phyloP scores from a whole-genome alignment of 306 rosid species.

The Lathyrus oleraceus region DNA sequence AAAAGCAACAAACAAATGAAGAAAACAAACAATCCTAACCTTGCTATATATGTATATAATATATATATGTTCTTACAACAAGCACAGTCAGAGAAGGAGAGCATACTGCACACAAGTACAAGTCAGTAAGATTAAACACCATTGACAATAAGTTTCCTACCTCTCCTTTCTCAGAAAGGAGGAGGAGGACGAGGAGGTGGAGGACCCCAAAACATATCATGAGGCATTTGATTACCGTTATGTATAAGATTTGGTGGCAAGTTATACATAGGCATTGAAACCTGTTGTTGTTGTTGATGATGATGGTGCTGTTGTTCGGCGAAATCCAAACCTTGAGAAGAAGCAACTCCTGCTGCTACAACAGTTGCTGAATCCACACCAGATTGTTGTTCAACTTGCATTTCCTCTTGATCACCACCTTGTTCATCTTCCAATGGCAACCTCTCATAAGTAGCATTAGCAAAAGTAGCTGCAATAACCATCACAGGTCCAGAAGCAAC shows the following conservation, averaged over 20 bases:
- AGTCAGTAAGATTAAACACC: slow-evolving; percentile 37
- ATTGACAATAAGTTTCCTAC: background rate
- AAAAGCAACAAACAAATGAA: slow-evolving; percentile 35
- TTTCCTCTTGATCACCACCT: slow-evolving; percentile 54
- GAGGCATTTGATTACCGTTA: slow-evolving; percentile 63
- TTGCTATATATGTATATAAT: slow-evolving; percentile 22
- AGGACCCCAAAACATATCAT: slow-evolving; percentile 74
- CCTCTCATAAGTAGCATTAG: slow-evolving; percentile 71
- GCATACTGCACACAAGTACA: slow-evolving; percentile 38
- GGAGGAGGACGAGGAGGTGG: slow-evolving; percentile 70
- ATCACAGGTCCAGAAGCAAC: slow-evolving; percentile 83
- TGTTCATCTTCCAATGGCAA: slow-evolving; percentile 65
- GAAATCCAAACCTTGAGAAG: slow-evolving; percentile 47
- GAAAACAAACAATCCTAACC: slow-evolving; percentile 25
- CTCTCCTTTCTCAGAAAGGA: slow-evolving; percentile 46
- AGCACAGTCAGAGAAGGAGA: slow-evolving; percentile 35
- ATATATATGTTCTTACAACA: slow-evolving; percentile 40
- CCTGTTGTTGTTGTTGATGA: slow-evolving; percentile 28
- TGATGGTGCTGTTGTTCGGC: slow-evolving; percentile 3
- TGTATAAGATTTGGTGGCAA: slow-evolving; percentile 66
- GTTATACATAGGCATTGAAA: slow-evolving; percentile 57
- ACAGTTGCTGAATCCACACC: slow-evolving; percentile 42
- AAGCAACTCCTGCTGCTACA: background rate
- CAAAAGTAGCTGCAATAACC: slow-evolving; percentile 83
- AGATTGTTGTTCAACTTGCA: slow-evolving; percentile 48